Base-by-base conservation (phyloP, 2,329 filamentous ascomycete species). In the Fusarium fujikuroi region DNA sequence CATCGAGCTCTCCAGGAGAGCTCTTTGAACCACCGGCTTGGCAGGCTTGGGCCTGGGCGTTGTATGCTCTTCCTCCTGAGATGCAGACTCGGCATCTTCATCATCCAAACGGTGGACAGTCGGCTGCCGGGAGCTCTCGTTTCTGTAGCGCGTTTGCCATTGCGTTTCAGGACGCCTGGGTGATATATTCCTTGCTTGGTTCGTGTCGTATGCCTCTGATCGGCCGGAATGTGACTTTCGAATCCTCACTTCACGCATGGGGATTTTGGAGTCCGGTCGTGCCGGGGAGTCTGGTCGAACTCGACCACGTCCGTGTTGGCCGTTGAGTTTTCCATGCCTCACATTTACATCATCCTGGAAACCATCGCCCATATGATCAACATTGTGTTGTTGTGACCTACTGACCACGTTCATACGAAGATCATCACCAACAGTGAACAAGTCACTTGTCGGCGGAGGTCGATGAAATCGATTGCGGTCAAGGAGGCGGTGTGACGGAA, bases 221-320 rank as follows among this genome's bases (percentile, higher is more conserved):
- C 69, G 71, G 18, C 73, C 76, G 36, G 57, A 58, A 54, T 79
- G 74, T n/a, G 76, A 70, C 46, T 75, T 79, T 50, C 75, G 73
- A 44, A 80, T 74, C 23, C 72, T 77, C 16, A 79, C 70, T 58
- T 85, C 83, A 25, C 85, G 82, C 64, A 85, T 75, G 2, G 85
- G 80, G n/a, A 85, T 77, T 53, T 80, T 83, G 23, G 81, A 75
- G 28, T 80, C 79, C 25, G 63, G 77, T 32, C 75, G 67, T 14
- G 72, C 64, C 39, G 78, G 77, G 8, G 77, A 78, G 18, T 69
- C 69, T 10, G 77, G 76, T 23, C 75, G 76, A 34, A 52, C 46
- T 30, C 74, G 74, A 12, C 68, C 56, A 32, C 63, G 54, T 21
- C 69, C 66, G 60, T 75, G 52, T 63, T 69, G 70, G 10, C 67